Evolutionary conservation across 192 early-diverging fungal species (phyloP), one percentile per base, ranked within the genome.

Genomic region (Podila horticola): DNA sequence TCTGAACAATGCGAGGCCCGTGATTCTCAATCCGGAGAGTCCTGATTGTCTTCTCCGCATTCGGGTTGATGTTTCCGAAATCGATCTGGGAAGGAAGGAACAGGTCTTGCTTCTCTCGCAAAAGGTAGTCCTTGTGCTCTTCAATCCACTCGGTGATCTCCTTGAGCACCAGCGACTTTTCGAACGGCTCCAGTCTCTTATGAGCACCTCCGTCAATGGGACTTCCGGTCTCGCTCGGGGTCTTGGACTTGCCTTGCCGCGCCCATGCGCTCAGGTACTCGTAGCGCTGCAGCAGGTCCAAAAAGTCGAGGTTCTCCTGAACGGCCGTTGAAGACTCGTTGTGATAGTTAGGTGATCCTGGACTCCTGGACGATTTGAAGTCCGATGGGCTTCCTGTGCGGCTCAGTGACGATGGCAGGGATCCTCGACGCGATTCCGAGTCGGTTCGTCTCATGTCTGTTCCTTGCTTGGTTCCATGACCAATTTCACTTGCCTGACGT

Each of bases 71-170:
- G 26, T 71, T 79, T 41, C 69, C 76, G 58, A 79, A 79, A 52
- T 79, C 76, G 17, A 79, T 79, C 0, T 72, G 76, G 12, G 59
- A 51, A 19, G 76, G 76, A 30, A 79, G 69, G 4, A 72, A 36
- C 11, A 79, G 66, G 33, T 72, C 76, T 11, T 66, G 52, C 24
- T 72, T 71, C 38, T 79, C 76, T 26, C 70, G 30, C 33, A 72
- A 50, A 5, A 79, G 61, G 20, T 79, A 79, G 34, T 79, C 76
- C 24, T 72, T 66, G 49, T 79, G 76, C 28, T 63, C 60, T 7
- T 79, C 70, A 30, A 79, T 79, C 76, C 76, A 79, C 20, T 79
- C 76, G 4, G 71, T 72, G 28, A 79, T 79, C 29, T 79, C 76
- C 58, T 72, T 79, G 9, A 72, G 60, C 9, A 68, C 76, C 30